These are phyloP conservation scores for Colletotrichum sp. DNA, from an alignment of 2,329 filamentous ascomycete species.

Conservation along the genomic window DNA sequence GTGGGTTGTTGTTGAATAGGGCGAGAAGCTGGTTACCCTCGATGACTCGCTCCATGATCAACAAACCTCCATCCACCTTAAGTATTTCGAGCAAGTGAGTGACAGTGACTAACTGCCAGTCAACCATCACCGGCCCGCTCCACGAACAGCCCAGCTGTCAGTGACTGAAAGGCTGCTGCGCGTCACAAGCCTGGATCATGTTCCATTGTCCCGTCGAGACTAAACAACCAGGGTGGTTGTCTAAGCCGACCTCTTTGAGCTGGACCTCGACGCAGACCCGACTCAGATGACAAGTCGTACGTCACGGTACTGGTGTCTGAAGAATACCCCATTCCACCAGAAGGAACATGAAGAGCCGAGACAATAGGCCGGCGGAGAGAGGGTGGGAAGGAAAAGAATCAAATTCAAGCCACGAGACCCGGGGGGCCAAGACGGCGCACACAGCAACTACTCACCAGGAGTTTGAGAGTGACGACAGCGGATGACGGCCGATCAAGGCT, in stretches of 20 bases:
- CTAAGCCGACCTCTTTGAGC: neutral
- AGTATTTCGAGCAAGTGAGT: conserved; percentile 3
- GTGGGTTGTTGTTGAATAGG: neutral
- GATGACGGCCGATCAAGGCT: conserved; percentile 17
- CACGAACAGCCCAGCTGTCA: neutral
- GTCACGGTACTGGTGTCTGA: neutral
- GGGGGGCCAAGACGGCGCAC: neutral
- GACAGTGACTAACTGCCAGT: conserved; percentile 8
- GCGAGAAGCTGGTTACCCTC: neutral
- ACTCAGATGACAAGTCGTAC: conserved; percentile 17
- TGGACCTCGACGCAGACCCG: neutral
- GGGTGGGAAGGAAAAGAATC: neutral
- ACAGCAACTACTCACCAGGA: conserved; percentile 6
- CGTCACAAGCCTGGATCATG: conserved; percentile 20
- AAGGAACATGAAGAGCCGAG: conserved; percentile 17
- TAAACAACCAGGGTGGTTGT: neutral
- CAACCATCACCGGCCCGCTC: neutral
- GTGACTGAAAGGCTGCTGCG: conserved; percentile 10
- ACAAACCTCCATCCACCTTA: neutral
- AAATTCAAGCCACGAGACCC: conserved; percentile 10
- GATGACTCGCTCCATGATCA: neutral
- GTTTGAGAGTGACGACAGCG: conserved; percentile 17
- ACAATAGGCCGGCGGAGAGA: conserved; percentile 13
- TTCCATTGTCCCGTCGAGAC: conserved; percentile 4
- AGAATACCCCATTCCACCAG: neutral